Conservation (phyloP, 805 yeast genomes). For the Starmerella gropengiesseri region DNA sequence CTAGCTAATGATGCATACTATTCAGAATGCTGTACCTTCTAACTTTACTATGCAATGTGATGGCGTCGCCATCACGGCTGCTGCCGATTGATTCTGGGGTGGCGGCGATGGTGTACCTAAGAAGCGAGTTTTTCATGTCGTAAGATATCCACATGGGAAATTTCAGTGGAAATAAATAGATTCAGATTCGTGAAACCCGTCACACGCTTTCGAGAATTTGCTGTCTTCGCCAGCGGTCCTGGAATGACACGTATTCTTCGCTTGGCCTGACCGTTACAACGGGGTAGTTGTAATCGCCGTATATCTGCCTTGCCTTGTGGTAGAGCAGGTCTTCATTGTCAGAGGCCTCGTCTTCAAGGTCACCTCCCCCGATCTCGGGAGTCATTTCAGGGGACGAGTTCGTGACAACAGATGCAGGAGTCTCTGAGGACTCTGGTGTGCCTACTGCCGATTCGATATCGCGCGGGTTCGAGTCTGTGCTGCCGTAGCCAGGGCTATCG, state of each 20-base stretch:
- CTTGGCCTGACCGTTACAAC: conserved; percentile 31
- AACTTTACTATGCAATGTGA: too few relatives aligned
- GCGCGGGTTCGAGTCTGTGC: too few relatives aligned
- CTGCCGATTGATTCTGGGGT: too few relatives aligned
- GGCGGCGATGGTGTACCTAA: too few relatives aligned
- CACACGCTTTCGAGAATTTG: conserved; percentile 10
- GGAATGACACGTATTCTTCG: conserved; percentile 21
- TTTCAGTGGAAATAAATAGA: too few relatives aligned
- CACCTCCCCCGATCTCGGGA: neutral
- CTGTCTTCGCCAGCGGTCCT: conserved; percentile 18
- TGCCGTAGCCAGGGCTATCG: conserved; percentile 4
- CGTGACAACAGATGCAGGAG: neutral
- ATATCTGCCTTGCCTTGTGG: conserved; percentile 28
- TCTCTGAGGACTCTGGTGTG: too few relatives aligned
- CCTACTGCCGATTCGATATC: too few relatives aligned
- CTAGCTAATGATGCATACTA: too few relatives aligned
- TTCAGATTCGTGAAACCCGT: neutral
- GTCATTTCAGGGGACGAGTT: neutral
- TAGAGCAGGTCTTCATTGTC: conserved; percentile 31
- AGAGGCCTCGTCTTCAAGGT: conserved; percentile 15
- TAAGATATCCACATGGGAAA: too few relatives aligned
- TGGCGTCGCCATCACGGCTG: too few relatives aligned
- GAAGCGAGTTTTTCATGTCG: too few relatives aligned
- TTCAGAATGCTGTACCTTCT: too few relatives aligned
- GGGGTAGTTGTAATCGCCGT: conserved; percentile 37